Percentiles rank a stretch among this genome's conserved stretches.
These are phyloP conservation scores for Ehretia macrophylla DNA, from an alignment of 257 asterid genomes.

Conservation along the genomic window DNA sequence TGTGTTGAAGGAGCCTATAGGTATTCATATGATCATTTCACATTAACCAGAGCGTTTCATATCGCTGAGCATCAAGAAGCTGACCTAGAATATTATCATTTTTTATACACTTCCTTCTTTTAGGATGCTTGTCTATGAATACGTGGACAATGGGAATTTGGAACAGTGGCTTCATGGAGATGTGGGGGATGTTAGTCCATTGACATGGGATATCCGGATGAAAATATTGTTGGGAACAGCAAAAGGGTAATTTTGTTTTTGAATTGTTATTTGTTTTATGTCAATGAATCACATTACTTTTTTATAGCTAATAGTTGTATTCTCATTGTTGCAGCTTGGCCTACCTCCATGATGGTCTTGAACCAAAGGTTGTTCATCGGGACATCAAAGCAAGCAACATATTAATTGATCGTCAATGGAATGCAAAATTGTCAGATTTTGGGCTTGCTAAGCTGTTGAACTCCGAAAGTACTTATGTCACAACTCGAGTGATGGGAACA, in stretches of 20 bases:
- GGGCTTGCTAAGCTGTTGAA: slow-evolving; percentile 94
- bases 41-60: background rate
- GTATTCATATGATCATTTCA: slow-evolving; percentile 24
- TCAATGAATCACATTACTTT: background rate
- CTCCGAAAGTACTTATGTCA: slow-evolving; percentile 73
- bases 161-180: slow-evolving; percentile 99
- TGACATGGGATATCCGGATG: slow-evolving; percentile 86
- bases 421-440: slow-evolving; percentile 85
- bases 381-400: slow-evolving; percentile 21
- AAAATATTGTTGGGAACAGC: slow-evolving; percentile 82
- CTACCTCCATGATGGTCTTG: slow-evolving; percentile 21
- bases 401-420: slow-evolving; percentile 52
- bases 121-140: slow-evolving; percentile 97
- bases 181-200: slow-evolving; percentile 86
- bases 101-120: slow-evolving; percentile 1
- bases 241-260: slow-evolving; percentile 52
- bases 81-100: slow-evolving; percentile 8
- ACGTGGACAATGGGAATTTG: slow-evolving; percentile 80
- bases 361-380: slow-evolving; percentile 24
- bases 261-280: slow-evolving; percentile 1
- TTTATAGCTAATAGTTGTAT: slow-evolving; percentile 3
- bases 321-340: slow-evolving; percentile 21
- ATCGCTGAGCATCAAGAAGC: slow-evolving; percentile 8
- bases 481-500: slow-evolving; percentile 98
- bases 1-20: slow-evolving; percentile 98